These are phyloP conservation scores for Penicillium dipodomyicola DNA, from an alignment of 495 filamentous ascomycete genomes.

Conservation along the genomic window DNA sequence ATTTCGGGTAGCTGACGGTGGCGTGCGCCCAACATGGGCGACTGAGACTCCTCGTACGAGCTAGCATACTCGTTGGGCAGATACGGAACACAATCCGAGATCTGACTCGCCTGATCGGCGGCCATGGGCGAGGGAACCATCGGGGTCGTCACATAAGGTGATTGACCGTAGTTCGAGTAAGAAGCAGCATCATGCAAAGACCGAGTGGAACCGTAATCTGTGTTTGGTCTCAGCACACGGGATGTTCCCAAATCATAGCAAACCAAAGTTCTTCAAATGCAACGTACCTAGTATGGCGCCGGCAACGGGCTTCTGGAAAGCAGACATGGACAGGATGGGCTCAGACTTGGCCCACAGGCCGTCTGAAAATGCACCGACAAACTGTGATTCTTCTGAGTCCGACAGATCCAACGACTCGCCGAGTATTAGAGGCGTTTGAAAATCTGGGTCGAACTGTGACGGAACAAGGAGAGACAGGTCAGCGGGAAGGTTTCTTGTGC, in stretches of 20 bases:
- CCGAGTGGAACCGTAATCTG: constrained; percentile 45
- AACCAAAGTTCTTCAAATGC: neutral
- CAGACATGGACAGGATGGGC: constrained; percentile 54
- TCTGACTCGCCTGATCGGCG: constrained; percentile 47
- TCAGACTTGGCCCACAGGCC: constrained; percentile 55
- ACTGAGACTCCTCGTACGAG: constrained; percentile 47
- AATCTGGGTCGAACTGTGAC: constrained; percentile 44
- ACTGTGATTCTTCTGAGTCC: constrained; percentile 49
- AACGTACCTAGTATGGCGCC: constrained; percentile 45
- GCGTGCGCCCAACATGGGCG: constrained; percentile 36
- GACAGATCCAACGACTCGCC: constrained; percentile 54
- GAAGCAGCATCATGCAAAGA: constrained; percentile 47
- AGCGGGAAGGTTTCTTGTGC: constrained; percentile 20
- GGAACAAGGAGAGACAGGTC: constrained; percentile 18
- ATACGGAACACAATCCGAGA: constrained; percentile 48
- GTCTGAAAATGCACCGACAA: constrained; percentile 48
- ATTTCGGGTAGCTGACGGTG: constrained; percentile 54
- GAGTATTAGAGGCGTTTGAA: constrained; percentile 53
- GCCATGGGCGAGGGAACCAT: constrained; percentile 47
- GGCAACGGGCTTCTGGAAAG: constrained; percentile 45
- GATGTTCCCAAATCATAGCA: neutral
- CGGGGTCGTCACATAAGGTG: constrained; percentile 43
- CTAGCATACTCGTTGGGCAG: constrained; percentile 43
- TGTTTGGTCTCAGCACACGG: constrained; percentile 15
- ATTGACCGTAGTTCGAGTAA: constrained; percentile 45